Evolutionary conservation across 805 yeast genomes (phyloP).

Genomic region (Teunomyces cretensis): DNA sequence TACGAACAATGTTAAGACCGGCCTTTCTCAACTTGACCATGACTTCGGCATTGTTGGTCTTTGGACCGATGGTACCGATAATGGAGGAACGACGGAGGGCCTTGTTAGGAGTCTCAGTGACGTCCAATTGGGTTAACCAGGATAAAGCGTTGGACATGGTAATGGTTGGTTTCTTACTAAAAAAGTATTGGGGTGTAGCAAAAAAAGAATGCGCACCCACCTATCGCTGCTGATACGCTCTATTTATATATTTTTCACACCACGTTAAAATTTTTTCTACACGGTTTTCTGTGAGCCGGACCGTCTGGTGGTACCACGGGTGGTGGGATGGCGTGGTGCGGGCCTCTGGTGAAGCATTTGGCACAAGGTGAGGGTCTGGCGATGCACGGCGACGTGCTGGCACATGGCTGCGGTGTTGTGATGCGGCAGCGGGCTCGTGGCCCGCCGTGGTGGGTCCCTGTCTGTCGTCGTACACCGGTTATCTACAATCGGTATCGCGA

Average conservation of each 20-base stretch:
- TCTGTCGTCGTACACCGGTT: too few relatives aligned
- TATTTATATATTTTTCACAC: conserved; percentile 6
- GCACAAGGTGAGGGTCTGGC: not conserved
- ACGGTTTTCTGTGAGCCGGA: conserved; percentile 12
- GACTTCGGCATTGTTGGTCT: conserved; percentile 86
- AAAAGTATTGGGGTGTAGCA: not conserved
- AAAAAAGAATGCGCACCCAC: not conserved
- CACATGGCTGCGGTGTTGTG: too few relatives aligned
- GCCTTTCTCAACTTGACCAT: conserved; percentile 90
- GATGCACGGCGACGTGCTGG: not conserved
- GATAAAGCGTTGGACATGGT: conserved; percentile 52
- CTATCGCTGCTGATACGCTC: not conserved
- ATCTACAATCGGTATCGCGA: too few relatives aligned
- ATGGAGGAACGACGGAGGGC: conserved; percentile 91
- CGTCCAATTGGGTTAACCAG: conserved; percentile 83
- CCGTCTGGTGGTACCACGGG: conserved; percentile 5
- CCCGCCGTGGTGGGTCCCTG: too few relatives aligned
- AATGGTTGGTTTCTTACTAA: not conserved
- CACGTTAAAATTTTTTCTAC: conserved; percentile 10
- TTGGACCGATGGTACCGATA: conserved; percentile 98
- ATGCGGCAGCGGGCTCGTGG: too few relatives aligned
- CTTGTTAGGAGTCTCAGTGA: conserved; percentile 70
- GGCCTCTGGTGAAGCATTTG: not conserved
- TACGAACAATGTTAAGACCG: conserved; percentile 95
- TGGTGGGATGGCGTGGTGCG: conserved; percentile 1